Percentiles rank a stretch among this genome's conserved stretches.
Evolutionary conservation across 352 stramenopile genomes (phyloP).

Genomic region (Globisporangium carolinianum): DNA sequence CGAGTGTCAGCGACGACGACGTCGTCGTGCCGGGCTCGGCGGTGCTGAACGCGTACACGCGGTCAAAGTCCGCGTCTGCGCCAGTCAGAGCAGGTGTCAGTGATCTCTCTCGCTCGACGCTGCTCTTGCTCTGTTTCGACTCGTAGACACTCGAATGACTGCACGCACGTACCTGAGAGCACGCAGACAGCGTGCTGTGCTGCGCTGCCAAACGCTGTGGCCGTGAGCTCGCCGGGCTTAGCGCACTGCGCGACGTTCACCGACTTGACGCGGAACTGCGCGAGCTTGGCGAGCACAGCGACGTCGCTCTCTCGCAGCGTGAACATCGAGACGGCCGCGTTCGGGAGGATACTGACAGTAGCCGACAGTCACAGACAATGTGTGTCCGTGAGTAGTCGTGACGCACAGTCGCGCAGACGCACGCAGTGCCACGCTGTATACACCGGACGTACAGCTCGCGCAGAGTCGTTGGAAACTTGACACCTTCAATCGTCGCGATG

Average conservation of each 20-base stretch:
- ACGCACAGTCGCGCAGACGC: not conserved
- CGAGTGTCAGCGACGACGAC: constrained; percentile 1
- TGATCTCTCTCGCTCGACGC: too few relatives aligned
- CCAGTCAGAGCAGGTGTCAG: not conserved
- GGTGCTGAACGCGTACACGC: constrained; percentile 1
- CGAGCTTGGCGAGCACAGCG: not conserved
- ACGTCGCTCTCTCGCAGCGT: constrained; percentile 9
- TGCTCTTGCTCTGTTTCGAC: too few relatives aligned
- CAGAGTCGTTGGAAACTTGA: constrained; percentile 9
- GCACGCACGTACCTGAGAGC: constrained; percentile 1
- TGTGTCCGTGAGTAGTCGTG: too few relatives aligned
- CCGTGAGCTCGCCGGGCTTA: not conserved
- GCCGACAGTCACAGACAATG: not conserved
- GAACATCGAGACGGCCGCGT: constrained; percentile 8
- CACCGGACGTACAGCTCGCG: constrained; percentile 1
- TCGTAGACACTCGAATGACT: too few relatives aligned
- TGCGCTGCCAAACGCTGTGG: not conserved
- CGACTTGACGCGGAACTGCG: not conserved
- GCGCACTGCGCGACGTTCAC: constrained; percentile 2
- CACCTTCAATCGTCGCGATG: constrained; percentile 11
- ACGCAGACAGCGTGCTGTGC: constrained; percentile 5
- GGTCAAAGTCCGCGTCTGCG: constrained; percentile 11
- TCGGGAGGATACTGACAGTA: constrained; percentile 1
- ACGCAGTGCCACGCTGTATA: not conserved
- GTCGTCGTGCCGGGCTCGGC: not conserved